phyloP scores from a whole-genome alignment of 164 flowering plant genomes.

The Vitis vinifera region ASM3070453v1 NC_081816.1:8853001-8853500 shows the following conservation, averaged over 20 bases:
- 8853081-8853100: constrained; percentile 88
- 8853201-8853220: neutral
- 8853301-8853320: constrained; percentile 83
- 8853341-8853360: constrained; percentile 89
- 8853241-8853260: neutral
- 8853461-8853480: constrained; percentile 56
- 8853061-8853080: constrained; percentile 85
- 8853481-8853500: constrained; percentile 43
- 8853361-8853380: constrained; percentile 79
- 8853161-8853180: neutral
- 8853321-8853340: constrained; percentile 84
- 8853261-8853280: constrained; percentile 12
- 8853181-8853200: neutral
- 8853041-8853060: constrained; percentile 83
- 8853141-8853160: neutral
- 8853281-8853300: constrained; percentile 92
- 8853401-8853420: constrained; percentile 73
- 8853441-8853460: constrained; percentile 90
- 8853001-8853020: constrained; percentile 96
- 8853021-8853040: constrained; percentile 93
- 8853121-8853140: neutral
- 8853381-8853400: constrained; percentile 74
- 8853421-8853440: constrained; percentile 93
- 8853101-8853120: constrained; percentile 90
- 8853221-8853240: neutral